A percentile compares a stretch with the other conserved stretches of the same genome.
phyloP scores from a whole-genome alignment of 2,329 filamentous ascomycete genomes.

The Trichothecium roseum region DNA sequence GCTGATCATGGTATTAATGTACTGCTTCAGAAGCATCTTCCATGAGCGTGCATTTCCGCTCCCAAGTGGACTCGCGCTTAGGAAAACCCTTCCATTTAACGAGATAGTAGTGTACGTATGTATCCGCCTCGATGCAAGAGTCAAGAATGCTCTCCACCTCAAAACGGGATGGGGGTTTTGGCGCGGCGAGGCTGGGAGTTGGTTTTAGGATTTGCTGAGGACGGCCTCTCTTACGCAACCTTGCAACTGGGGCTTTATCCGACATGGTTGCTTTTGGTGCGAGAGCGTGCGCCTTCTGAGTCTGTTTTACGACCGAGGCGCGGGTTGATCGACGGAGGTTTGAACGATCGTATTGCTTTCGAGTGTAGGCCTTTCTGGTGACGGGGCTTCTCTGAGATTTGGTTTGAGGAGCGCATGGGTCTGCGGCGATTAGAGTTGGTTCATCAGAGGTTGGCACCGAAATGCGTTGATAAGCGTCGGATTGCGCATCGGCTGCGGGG shows the following conservation, averaged over 20 bases:
- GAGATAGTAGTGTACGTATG: conserved; percentile 29
- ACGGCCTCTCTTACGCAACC: conserved; percentile 47
- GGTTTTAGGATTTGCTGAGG: conserved; percentile 26
- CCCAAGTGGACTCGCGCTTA: conserved; percentile 39
- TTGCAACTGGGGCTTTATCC: not conserved
- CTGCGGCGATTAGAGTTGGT: not conserved
- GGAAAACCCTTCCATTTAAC: conserved; percentile 45
- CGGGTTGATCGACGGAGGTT: not conserved
- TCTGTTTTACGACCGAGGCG: not conserved
- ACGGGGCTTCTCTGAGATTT: not conserved
- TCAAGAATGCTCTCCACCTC: conserved; percentile 38
- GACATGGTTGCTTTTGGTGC: not conserved
- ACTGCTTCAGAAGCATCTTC: too few species aligned
- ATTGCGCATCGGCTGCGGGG: too few species aligned
- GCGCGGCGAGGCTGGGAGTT: conserved; percentile 3
- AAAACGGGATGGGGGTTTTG: conserved; percentile 26
- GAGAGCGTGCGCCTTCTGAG: not conserved
- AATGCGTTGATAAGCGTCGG: too few species aligned
- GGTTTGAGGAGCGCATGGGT: not conserved
- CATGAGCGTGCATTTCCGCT: conserved; percentile 33
- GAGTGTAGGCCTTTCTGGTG: not conserved
- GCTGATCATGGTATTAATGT: too few species aligned
- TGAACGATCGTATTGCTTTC: conserved; percentile 37
- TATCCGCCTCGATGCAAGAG: conserved; percentile 24
- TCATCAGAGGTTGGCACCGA: too few species aligned